phyloP scores from a whole-genome alignment of 164 flowering plant genomes.

The Vitis rotundifolia region DNA sequence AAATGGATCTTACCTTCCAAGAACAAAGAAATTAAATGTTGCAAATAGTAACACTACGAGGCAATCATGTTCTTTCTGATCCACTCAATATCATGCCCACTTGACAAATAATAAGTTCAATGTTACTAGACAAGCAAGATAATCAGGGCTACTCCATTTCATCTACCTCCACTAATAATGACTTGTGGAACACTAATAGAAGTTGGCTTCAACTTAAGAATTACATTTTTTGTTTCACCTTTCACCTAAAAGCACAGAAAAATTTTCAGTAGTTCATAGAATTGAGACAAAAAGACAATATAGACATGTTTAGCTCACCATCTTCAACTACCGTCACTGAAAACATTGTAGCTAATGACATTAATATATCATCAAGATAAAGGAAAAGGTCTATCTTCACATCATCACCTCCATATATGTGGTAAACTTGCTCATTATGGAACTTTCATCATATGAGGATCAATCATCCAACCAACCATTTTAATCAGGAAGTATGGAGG shows the following conservation, averaged over 20 bases:
- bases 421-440: not conserved
- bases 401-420: not conserved
- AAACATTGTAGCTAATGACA: not conserved
- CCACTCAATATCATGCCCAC: no score
- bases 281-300: not conserved
- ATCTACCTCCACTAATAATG: not conserved
- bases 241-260: not conserved
- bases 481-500: not conserved
- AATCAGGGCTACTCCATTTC: no score
- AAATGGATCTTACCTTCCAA: not conserved
- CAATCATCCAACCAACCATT: not conserved
- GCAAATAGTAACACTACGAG: not conserved
- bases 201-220: not conserved
- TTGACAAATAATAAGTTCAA: no score
- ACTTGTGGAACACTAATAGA: not conserved
- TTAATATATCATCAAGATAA: not conserved
- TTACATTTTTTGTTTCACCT: not conserved
- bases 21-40: not conserved
- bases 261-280: not conserved
- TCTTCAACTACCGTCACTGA: not conserved
- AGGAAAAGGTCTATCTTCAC: not conserved
- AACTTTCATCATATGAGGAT: not conserved
- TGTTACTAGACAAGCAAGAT: no score
- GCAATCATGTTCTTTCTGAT: no score
- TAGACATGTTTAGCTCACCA: not conserved